Conservation (phyloP, 768 basidiomycete genomes). For the Termitomyces bulborhizus region DNA sequence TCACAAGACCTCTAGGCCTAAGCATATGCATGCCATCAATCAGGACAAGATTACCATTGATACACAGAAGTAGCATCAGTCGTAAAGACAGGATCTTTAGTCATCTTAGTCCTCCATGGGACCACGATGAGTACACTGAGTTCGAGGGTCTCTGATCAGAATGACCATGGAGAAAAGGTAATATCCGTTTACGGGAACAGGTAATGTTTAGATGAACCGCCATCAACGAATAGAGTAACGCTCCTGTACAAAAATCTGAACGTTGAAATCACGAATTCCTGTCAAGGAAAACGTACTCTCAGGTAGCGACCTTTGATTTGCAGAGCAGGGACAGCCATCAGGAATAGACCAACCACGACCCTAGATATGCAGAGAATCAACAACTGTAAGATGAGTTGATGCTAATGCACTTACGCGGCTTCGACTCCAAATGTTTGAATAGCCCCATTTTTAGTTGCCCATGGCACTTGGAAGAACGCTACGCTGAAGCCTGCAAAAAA, state of each 20-base stretch:
- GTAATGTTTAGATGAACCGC: too few species aligned
- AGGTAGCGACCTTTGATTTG: slow-evolving; percentile 39
- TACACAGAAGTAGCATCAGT: not conserved
- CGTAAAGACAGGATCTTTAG: not conserved
- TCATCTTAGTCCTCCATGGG: not conserved
- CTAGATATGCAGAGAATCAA: slow-evolving; percentile 14
- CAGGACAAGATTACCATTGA: not conserved
- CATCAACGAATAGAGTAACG: slow-evolving; percentile 14
- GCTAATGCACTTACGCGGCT: slow-evolving; percentile 35
- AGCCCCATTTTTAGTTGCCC: slow-evolving; percentile 46
- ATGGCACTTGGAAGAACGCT: slow-evolving; percentile 53
- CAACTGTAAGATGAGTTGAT: not conserved
- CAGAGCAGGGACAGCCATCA: slow-evolving; percentile 40
- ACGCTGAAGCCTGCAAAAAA: slow-evolving; percentile 35
- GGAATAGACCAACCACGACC: slow-evolving; percentile 42
- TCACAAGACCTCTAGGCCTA: too few species aligned
- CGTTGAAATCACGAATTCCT: not conserved
- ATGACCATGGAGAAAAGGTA: not conserved
- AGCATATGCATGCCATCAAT: too few species aligned
- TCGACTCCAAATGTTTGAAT: slow-evolving; percentile 51
- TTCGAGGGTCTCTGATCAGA: too few species aligned
- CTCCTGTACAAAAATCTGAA: slow-evolving; percentile 7
- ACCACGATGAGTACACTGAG: not conserved
- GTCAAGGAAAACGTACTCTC: slow-evolving; percentile 25
- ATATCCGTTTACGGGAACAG: not conserved